Conservation (phyloP, 2,329 filamentous ascomycete species). For the Pestalotiopsis sp. region DNA sequence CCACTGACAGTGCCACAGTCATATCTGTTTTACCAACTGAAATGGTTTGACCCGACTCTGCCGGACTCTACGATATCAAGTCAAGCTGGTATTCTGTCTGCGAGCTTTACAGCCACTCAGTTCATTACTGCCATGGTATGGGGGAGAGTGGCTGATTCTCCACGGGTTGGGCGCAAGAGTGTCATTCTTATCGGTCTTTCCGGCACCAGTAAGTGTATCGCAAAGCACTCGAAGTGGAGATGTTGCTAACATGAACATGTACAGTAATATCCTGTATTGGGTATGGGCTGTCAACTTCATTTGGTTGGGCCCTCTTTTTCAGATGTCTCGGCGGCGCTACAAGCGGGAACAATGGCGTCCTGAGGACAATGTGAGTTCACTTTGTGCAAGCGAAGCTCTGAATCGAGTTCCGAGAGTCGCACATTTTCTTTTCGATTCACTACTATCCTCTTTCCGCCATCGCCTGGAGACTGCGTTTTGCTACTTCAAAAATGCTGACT, state of each 20-base stretch:
- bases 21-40: slow-evolving; percentile 89
- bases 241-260: slow-evolving; percentile 14
- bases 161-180: slow-evolving; percentile 69
- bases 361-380: slow-evolving; percentile 63
- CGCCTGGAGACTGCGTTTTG: too few relatives aligned
- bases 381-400: neutral
- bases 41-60: slow-evolving; percentile 63
- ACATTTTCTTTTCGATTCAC: neutral
- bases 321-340: slow-evolving; percentile 64
- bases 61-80: slow-evolving; percentile 67
- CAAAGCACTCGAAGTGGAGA: neutral
- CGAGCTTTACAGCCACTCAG: slow-evolving; percentile 78
- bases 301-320: slow-evolving; percentile 62
- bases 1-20: slow-evolving; percentile 43
- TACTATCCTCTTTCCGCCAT: too few relatives aligned
- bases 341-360: slow-evolving; percentile 74
- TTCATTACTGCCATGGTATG: slow-evolving; percentile 82
- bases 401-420: neutral
- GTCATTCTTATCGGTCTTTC: slow-evolving; percentile 76
- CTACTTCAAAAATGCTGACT: too few relatives aligned
- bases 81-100: slow-evolving; percentile 76
- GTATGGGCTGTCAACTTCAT: slow-evolving; percentile 69
- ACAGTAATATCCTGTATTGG: slow-evolving; percentile 60
- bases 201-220: slow-evolving; percentile 50
- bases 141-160: slow-evolving; percentile 69